phyloP scores from a whole-genome alignment of 768 basidiomycete genomes.

The Hericium erinaceus region DNA sequence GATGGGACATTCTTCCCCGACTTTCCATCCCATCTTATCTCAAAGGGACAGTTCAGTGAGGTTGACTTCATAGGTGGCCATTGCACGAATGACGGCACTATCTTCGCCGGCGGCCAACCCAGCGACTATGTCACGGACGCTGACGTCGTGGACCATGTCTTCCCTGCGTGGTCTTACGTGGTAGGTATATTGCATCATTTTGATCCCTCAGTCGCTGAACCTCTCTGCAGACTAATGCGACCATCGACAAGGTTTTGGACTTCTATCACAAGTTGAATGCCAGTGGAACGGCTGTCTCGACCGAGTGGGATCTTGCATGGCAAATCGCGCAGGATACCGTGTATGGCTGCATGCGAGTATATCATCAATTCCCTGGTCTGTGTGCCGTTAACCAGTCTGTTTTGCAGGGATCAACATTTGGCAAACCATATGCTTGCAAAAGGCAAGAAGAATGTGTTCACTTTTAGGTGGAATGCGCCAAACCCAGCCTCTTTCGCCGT shows the following conservation, averaged over 20 bases:
- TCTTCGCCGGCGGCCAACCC: conserved; percentile 30
- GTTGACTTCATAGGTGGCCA: conserved; percentile 33
- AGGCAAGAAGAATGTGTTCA: conserved; percentile 32
- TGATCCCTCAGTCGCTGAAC: neutral
- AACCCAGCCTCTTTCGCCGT: neutral
- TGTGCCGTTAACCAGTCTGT: no score
- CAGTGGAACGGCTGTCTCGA: neutral
- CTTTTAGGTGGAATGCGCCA: conserved; percentile 27
- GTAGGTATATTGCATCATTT: conserved; percentile 18
- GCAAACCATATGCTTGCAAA: conserved; percentile 34
- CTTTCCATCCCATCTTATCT: conserved; percentile 28
- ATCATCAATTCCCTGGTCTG: no score
- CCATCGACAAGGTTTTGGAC: neutral
- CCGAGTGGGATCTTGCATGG: neutral
- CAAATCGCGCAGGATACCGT: neutral
- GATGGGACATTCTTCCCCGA: conserved; percentile 19
- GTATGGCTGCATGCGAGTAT: neutral
- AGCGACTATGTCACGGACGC: conserved; percentile 31
- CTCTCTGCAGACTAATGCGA: neutral
- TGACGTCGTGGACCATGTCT: conserved; percentile 24
- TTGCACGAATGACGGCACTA: conserved; percentile 35
- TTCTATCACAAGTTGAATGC: neutral
- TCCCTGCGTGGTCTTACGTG: conserved; percentile 24
- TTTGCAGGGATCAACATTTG: conserved; percentile 26
- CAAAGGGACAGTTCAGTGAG: conserved; percentile 22